These are phyloP conservation scores for Neofusicoccum laricinum DNA, from an alignment of 2,329 filamentous ascomycete species.

Conservation along the genomic window DNA sequence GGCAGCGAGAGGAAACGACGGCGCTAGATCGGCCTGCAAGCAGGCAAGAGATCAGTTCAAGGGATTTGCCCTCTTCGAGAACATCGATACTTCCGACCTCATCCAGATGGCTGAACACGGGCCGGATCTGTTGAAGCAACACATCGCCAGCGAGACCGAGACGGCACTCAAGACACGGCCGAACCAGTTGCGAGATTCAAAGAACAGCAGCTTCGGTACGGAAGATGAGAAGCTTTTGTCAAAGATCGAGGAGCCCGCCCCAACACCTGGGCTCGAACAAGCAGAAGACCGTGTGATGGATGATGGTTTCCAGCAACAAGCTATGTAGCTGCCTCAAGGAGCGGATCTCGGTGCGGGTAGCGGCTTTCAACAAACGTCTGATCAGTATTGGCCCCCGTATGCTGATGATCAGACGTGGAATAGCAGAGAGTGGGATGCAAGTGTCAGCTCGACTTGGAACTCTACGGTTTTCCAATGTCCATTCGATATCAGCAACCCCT, in stretches of 20 bases:
- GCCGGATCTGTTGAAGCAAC: background rate
- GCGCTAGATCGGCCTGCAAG: background rate
- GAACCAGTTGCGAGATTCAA: background rate
- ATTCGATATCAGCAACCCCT: background rate
- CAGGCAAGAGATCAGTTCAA: constrained; percentile 1
- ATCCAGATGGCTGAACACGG: constrained; percentile 5
- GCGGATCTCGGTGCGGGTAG: background rate
- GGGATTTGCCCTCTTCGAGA: background rate
- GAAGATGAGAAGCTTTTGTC: background rate
- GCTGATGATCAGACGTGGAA: background rate
- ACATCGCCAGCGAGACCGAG: background rate
- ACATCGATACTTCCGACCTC: background rate
- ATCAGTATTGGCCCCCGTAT: background rate
- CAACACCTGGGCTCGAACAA: background rate
- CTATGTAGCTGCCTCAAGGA: background rate
- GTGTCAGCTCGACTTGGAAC: background rate
- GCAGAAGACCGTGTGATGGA: background rate
- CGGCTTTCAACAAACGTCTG: background rate
- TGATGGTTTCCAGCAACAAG: background rate
- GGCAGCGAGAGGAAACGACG: constrained; percentile 20
- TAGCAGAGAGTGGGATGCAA: background rate
- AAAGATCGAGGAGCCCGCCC: background rate
- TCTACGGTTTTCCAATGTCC: background rate
- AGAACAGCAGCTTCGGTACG: too few relatives aligned
- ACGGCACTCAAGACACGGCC: too few relatives aligned